Evolutionary conservation across 768 basidiomycete species (phyloP).

Genomic region (Kwoniella botswanensis): DNA sequence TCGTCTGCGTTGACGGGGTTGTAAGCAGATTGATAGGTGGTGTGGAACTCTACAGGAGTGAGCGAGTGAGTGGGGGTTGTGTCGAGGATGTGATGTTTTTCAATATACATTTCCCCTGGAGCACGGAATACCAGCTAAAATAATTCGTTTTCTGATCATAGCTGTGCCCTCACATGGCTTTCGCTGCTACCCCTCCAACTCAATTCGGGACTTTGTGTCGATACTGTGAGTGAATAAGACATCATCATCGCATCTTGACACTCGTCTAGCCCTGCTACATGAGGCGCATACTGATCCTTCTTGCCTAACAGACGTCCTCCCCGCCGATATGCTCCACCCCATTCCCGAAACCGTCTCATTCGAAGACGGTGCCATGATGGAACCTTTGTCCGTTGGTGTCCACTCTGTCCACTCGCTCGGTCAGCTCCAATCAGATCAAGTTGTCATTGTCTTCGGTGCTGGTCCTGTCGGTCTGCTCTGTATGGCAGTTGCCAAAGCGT

Average conservation of each 20-base stretch:
- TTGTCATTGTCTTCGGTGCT: slow-evolving; percentile 74
- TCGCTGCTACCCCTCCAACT: slow-evolving; percentile 92
- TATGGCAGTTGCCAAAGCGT: slow-evolving; percentile 92
- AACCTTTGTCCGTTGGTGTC: slow-evolving; percentile 88
- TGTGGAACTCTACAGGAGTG: not conserved
- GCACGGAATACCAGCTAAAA: slow-evolving; percentile 60
- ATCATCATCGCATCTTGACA: slow-evolving; percentile 61
- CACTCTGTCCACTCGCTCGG: slow-evolving; percentile 83
- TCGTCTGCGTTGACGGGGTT: no score
- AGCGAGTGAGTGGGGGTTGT: slow-evolving; percentile 4
- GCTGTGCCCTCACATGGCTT: slow-evolving; percentile 82
- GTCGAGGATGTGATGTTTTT: not conserved
- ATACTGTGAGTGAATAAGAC: slow-evolving; percentile 62
- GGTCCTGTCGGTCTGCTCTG: slow-evolving; percentile 79
- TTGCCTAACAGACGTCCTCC: slow-evolving; percentile 60
- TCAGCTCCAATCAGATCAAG: slow-evolving; percentile 64
- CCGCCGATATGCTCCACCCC: slow-evolving; percentile 70
- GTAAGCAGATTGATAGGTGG: slow-evolving; percentile 1
- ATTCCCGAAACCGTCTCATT: slow-evolving; percentile 82
- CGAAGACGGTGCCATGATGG: slow-evolving; percentile 97
- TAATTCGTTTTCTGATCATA: slow-evolving; percentile 44
- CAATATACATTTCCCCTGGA: slow-evolving; percentile 14
- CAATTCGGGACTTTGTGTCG: slow-evolving; percentile 81
- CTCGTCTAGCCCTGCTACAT: no score
- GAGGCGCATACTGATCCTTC: no score